Percentiles rank a stretch among this genome's conserved stretches.
phyloP scores from a whole-genome alignment of 2,329 filamentous ascomycete genomes.

The Clonostachys byssicola region DNA sequence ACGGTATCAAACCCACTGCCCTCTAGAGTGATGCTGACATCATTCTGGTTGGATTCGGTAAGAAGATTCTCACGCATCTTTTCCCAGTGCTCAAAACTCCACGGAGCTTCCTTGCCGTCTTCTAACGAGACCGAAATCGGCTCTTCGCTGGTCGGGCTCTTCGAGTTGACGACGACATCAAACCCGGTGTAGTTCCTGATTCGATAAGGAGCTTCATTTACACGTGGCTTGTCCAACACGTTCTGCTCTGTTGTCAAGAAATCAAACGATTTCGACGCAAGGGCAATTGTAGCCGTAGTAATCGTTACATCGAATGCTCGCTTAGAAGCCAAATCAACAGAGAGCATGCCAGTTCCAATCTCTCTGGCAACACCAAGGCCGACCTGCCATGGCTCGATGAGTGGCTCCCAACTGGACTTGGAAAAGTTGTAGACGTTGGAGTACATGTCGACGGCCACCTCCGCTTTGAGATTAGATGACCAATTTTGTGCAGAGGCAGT shows the following conservation, averaged over 20 bases:
- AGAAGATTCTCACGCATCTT: conserved; percentile 92
- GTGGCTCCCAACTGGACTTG: conserved; percentile 95
- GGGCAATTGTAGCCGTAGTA: conserved; percentile 88
- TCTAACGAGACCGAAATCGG: conserved; percentile 71
- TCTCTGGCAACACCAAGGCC: conserved; percentile 84
- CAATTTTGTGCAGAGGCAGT: conserved; percentile 83
- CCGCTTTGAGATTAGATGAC: conserved; percentile 82
- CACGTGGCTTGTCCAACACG: conserved; percentile 87
- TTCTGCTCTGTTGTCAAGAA: conserved; percentile 84
- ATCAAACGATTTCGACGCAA: conserved; percentile 88
- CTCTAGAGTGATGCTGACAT: conserved; percentile 80
- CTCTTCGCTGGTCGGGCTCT: conserved; percentile 60
- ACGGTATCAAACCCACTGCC: conserved; percentile 92
- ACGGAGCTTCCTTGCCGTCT: conserved; percentile 88
- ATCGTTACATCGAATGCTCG: conserved; percentile 90
- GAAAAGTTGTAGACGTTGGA: conserved; percentile 99
- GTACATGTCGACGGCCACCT: conserved; percentile 89
- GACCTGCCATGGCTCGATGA: conserved; percentile 96
- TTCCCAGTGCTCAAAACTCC: conserved; percentile 96
- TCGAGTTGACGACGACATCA: conserved; percentile 78
- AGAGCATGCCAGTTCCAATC: conserved; percentile 68
- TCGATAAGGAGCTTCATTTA: conserved; percentile 86
- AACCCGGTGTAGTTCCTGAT: conserved; percentile 97
- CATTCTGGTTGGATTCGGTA: conserved; percentile 73
- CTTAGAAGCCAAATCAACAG: conserved; percentile 81